phyloP scores from a whole-genome alignment of 2,329 filamentous ascomycete genomes.

The Talaromyces sp. region DNA sequence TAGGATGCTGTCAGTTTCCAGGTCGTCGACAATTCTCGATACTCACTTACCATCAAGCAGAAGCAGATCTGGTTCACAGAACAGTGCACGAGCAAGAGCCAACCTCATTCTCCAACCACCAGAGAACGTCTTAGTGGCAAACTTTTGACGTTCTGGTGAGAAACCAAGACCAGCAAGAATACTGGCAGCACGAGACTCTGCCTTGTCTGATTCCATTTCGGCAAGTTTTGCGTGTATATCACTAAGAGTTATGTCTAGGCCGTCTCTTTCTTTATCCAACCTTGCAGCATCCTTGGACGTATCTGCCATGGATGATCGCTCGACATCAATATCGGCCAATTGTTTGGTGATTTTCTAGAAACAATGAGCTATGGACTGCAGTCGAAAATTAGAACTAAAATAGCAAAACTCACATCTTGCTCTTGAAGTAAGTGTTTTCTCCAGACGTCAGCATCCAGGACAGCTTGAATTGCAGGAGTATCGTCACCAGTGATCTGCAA shows the following conservation, averaged over 20 bases:
- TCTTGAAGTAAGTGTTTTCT: constrained; percentile 89
- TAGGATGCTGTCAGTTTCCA: constrained; percentile 26
- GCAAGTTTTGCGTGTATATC: constrained; percentile 89
- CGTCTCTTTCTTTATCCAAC: constrained; percentile 83
- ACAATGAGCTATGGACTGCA: background rate
- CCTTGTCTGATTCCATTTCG: constrained; percentile 99
- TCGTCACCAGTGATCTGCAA: constrained; percentile 85
- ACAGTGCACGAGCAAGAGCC: constrained; percentile 87
- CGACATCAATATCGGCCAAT: constrained; percentile 71
- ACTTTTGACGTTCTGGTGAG: constrained; percentile 87
- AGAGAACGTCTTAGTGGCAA: constrained; percentile 94
- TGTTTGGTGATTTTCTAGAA: constrained; percentile 69
- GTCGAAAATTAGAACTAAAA: background rate
- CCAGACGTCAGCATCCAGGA: constrained; percentile 97
- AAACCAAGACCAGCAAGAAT: constrained; percentile 97
- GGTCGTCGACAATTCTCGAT: background rate
- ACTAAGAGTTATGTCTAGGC: constrained; percentile 81
- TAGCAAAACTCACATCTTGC: constrained; percentile 63
- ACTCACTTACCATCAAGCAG: constrained; percentile 67
- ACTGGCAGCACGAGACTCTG: constrained; percentile 89
- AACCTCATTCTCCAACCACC: constrained; percentile 99
- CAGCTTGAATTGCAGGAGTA: constrained; percentile 88
- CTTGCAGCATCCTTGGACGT: constrained; percentile 84
- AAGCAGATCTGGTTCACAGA: constrained; percentile 94
- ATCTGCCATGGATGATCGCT: constrained; percentile 78